Conservation (phyloP, 495 filamentous ascomycete genomes). For the Recurvomyces mirabilis region DNA sequence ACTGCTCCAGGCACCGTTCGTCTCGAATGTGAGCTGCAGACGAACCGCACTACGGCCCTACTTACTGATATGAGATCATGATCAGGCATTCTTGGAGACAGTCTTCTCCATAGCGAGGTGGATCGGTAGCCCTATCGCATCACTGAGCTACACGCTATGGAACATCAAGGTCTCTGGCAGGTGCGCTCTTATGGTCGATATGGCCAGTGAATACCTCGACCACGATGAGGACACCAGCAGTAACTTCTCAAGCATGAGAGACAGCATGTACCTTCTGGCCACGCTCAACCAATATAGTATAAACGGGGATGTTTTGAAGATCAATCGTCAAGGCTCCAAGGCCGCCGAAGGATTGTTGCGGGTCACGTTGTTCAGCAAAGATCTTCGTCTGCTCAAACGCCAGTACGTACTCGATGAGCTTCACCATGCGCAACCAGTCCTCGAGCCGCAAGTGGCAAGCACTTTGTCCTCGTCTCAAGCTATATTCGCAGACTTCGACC, state of each 20-base stretch:
- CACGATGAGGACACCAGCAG: slow-evolving; percentile 19
- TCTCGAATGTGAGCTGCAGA: slow-evolving; percentile 29
- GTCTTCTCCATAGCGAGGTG: slow-evolving; percentile 31
- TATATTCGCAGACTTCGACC: too few relatives aligned
- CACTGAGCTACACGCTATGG: slow-evolving; percentile 36
- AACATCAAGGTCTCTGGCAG: slow-evolving; percentile 39
- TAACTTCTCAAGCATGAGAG: slow-evolving; percentile 33
- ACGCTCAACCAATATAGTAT: slow-evolving; percentile 38
- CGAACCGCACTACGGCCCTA: background rate
- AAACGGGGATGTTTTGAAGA: slow-evolving; percentile 14
- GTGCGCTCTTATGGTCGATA: slow-evolving; percentile 37
- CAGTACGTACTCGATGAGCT: background rate
- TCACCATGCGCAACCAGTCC: slow-evolving; percentile 4
- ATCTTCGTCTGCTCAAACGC: slow-evolving; percentile 18
- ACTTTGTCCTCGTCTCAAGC: too few relatives aligned
- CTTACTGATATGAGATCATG: background rate
- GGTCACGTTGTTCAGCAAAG: slow-evolving; percentile 33
- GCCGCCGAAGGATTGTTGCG: slow-evolving; percentile 31
- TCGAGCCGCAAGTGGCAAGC: background rate
- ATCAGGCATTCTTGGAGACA: slow-evolving; percentile 25
- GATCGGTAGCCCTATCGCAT: slow-evolving; percentile 33
- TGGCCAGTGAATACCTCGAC: slow-evolving; percentile 30
- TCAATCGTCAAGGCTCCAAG: slow-evolving; percentile 4
- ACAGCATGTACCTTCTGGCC: slow-evolving; percentile 36
- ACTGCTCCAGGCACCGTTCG: slow-evolving; percentile 37